Evolutionary conservation across 1,284 basidiomycete genomes (phyloP).

Genomic region (Sanghuangporus weigelae): DNA sequence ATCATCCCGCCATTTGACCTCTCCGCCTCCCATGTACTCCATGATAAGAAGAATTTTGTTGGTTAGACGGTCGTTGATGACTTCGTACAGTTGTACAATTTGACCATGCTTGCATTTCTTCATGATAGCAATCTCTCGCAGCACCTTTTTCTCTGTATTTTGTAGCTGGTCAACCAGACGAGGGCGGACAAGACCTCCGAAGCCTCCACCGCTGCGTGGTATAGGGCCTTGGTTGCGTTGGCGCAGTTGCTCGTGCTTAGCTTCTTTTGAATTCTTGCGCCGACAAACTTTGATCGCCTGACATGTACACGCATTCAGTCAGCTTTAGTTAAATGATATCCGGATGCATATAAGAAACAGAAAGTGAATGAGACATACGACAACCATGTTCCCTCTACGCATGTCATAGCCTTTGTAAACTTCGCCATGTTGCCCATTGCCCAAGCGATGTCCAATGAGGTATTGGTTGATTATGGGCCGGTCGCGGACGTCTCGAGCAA

Average conservation of each 20-base stretch:
- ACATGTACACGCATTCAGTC: slow-evolving; percentile 1
- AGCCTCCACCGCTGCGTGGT: slow-evolving; percentile 41
- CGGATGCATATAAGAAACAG: slow-evolving; percentile 2
- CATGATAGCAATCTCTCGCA: slow-evolving; percentile 96
- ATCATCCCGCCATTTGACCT: slow-evolving; percentile 81
- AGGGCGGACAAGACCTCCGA: slow-evolving; percentile 26
- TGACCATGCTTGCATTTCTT: slow-evolving; percentile 92
- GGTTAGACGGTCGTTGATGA: slow-evolving; percentile 89
- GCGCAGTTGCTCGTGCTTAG: slow-evolving; percentile 59
- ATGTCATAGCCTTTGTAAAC: slow-evolving; percentile 70
- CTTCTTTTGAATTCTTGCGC: slow-evolving; percentile 42
- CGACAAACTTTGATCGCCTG: slow-evolving; percentile 84
- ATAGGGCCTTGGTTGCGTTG: slow-evolving; percentile 25
- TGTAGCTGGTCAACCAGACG: slow-evolving; percentile 54
- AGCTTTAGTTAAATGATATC: not conserved
- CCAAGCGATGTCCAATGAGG: slow-evolving; percentile 61
- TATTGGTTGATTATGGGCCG: slow-evolving; percentile 75
- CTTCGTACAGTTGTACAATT: slow-evolving; percentile 88
- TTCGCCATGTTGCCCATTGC: slow-evolving; percentile 78
- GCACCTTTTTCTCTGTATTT: slow-evolving; percentile 77
- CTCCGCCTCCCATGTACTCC: slow-evolving; percentile 94
- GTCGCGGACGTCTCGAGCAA: slow-evolving; percentile 29
- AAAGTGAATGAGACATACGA: slow-evolving; percentile 31
- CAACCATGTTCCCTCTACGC: slow-evolving; percentile 32
- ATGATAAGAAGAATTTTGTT: slow-evolving; percentile 96